Evolutionary conservation across 306 rosid genomes (phyloP).

Genomic region (Vachellia collinsii): DNA sequence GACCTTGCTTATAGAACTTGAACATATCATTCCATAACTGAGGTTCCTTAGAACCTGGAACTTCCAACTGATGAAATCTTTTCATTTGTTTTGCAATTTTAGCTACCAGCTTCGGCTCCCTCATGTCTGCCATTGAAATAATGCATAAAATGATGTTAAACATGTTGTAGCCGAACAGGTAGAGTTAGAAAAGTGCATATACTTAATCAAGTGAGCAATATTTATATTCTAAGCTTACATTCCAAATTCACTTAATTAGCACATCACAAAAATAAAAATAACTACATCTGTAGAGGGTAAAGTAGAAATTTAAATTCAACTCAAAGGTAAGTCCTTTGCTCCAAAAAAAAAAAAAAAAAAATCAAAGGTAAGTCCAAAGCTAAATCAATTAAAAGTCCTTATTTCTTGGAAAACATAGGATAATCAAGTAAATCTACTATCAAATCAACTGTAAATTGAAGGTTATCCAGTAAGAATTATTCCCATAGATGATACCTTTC

Average conservation of each 20-base stretch:
- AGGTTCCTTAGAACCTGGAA: conserved; percentile 92
- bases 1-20: conserved; percentile 85
- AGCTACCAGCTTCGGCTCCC: conserved; percentile 71
- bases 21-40: conserved; percentile 82
- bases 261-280: conserved; percentile 10
- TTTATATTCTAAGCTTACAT: conserved; percentile 18
- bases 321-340: background rate
- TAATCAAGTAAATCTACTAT: conserved; percentile 15
- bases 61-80: conserved; percentile 75
- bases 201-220: conserved; percentile 10
- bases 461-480: conserved; percentile 17
- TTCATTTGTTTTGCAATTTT: conserved; percentile 73
- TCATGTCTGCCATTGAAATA: conserved; percentile 69
- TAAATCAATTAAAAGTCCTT: background rate
- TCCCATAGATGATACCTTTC: conserved; percentile 18
- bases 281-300: conserved; percentile 16
- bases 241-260: conserved; percentile 4
- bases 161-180: conserved; percentile 21
- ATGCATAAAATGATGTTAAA: conserved; percentile 30
- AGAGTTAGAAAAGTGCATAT: conserved; percentile 27
- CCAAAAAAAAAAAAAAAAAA: too few relatives aligned
- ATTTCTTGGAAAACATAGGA: background rate
- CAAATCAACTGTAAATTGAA: background rate
- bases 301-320: background rate
- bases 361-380: background rate